Evolutionary conservation across 768 basidiomycete species (phyloP).

Genomic region (Boletus rubescentipes): DNA sequence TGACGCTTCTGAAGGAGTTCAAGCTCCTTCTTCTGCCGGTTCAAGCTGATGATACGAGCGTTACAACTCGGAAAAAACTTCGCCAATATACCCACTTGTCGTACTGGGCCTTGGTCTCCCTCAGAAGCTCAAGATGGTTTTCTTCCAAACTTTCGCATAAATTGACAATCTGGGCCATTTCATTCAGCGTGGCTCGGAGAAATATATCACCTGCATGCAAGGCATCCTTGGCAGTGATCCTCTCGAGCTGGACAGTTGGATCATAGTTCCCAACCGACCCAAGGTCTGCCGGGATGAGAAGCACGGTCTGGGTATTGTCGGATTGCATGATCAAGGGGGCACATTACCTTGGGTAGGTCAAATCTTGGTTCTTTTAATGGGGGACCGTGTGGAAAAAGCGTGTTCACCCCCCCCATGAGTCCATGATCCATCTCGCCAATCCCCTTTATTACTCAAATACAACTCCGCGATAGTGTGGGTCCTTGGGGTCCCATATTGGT

Average conservation of each 20-base stretch:
- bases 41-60: neutral
- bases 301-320: neutral
- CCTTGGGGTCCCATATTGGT: constrained; percentile 4
- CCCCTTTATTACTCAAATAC: neutral
- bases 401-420: too few species aligned
- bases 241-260: neutral
- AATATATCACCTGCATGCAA: constrained; percentile 2
- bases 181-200: constrained; percentile 1
- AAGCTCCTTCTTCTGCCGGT: neutral
- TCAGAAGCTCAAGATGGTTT: neutral
- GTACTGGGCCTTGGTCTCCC: neutral
- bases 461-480: constrained; percentile 4
- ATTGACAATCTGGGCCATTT: constrained; percentile 4
- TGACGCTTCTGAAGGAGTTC: neutral
- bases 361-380: neutral
- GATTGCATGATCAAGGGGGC: constrained; percentile 10
- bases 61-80: neutral
- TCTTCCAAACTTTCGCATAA: neutral
- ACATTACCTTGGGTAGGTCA: neutral
- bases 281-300: constrained; percentile 6
- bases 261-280: neutral
- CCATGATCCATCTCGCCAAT: too few species aligned
- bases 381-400: constrained; percentile 1
- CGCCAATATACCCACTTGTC: neutral
- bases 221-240: neutral